These are phyloP conservation scores for Hawksworthiomyces lignivorus DNA, from an alignment of 2,329 filamentous ascomycete species.

Conservation along the genomic window DNA sequence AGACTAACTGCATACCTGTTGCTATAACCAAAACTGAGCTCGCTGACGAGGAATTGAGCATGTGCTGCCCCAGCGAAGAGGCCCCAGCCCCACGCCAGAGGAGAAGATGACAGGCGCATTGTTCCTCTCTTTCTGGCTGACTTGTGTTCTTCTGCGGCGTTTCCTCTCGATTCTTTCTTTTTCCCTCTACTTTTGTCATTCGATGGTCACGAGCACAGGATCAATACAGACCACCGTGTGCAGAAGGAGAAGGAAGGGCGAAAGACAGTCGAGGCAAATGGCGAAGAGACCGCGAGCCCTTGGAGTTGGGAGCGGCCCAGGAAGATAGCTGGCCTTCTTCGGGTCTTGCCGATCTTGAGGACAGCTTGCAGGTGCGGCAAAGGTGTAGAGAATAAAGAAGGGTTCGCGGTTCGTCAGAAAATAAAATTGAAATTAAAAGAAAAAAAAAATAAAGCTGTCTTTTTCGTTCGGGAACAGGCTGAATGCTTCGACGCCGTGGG, in stretches of 20 bases:
- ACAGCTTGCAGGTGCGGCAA: conserved; percentile 15
- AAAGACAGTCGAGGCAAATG: neutral
- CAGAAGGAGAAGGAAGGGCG: neutral
- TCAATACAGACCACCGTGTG: neutral
- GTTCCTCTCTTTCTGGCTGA: neutral
- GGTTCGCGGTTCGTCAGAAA: neutral
- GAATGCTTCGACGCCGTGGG: conserved; percentile 7
- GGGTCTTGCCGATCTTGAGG: conserved; percentile 7
- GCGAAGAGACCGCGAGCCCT: too few species aligned
- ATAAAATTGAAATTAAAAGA: neutral
- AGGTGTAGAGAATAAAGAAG: neutral
- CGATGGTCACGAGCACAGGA: too few species aligned
- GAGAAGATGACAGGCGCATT: conserved; percentile 14
- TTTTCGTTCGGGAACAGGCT: conserved; percentile 5
- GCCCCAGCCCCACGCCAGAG: conserved; percentile 15
- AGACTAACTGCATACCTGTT: conserved; percentile 39
- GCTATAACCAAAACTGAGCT: conserved; percentile 70
- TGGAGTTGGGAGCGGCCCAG: too few species aligned
- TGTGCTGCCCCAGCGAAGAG: conserved; percentile 33
- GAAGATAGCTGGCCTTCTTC: too few species aligned
- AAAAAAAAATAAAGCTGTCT: conserved; percentile 3
- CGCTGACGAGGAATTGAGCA: conserved; percentile 61
- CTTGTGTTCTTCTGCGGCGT: neutral
- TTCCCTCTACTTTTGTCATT: too few species aligned
- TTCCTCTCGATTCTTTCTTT: too few species aligned